Percentiles rank a stretch among this genome's conserved stretches.
These are phyloP conservation scores for Neofusicoccum sp. DNA, from an alignment of 2,329 filamentous ascomycete species.

Conservation along the genomic window DNA sequence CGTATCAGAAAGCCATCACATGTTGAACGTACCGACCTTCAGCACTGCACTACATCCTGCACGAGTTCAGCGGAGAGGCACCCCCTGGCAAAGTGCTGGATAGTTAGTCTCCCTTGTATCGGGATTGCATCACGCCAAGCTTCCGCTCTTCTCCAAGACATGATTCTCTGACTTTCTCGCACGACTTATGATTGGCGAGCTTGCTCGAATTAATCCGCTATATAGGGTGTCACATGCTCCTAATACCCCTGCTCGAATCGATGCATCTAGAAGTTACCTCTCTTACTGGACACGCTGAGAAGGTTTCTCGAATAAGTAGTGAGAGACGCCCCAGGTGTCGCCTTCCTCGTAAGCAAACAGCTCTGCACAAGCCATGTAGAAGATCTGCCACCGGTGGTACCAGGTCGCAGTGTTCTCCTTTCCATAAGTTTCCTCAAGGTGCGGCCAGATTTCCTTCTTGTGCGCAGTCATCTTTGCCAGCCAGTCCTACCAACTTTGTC, in stretches of 20 bases:
- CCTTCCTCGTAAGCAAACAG: slow-evolving; percentile 65
- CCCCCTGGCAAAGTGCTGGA: no score
- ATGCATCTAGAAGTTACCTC: neutral
- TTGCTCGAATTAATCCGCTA: neutral
- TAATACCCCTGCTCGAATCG: neutral
- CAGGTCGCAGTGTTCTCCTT: slow-evolving; percentile 58
- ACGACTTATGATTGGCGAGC: neutral
- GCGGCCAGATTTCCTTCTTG: slow-evolving; percentile 62
- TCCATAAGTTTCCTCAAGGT: slow-evolving; percentile 64
- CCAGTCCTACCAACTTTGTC: neutral
- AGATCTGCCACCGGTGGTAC: slow-evolving; percentile 71
- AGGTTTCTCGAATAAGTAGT: slow-evolving; percentile 65
- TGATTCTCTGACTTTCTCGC: neutral
- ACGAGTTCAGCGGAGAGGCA: no score
- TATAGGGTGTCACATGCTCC: neutral
- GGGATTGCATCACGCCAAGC: no score
- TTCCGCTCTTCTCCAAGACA: no score
- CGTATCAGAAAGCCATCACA: no score
- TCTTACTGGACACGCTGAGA: neutral
- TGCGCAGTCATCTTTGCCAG: slow-evolving; percentile 51
- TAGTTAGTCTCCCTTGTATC: no score
- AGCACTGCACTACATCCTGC: no score
- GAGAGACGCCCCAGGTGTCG: slow-evolving; percentile 66
- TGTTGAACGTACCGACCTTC: no score
- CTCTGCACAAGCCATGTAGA: slow-evolving; percentile 70